Evolutionary conservation across 768 basidiomycete species (phyloP).

Genomic region (Panaeolus cyanescens): DNA sequence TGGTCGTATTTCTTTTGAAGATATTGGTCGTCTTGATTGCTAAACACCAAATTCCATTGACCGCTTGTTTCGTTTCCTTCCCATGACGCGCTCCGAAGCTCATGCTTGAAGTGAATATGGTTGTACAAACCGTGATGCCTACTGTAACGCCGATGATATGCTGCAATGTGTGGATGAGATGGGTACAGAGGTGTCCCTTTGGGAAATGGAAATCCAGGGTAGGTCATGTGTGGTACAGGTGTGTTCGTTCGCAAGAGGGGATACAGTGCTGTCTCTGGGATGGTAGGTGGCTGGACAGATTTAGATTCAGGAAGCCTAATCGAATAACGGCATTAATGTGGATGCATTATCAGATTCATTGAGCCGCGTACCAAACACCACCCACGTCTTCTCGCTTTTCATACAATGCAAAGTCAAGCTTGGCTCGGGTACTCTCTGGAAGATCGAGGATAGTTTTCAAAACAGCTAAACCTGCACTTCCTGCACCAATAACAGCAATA

Average conservation of each 20-base stretch:
- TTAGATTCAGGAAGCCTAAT: slow-evolving; percentile 34
- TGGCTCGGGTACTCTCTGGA: slow-evolving; percentile 33
- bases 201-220: slow-evolving; percentile 54
- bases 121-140: slow-evolving; percentile 36
- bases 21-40: slow-evolving; percentile 20
- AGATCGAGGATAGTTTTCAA: slow-evolving; percentile 53
- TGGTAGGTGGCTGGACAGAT: slow-evolving; percentile 36
- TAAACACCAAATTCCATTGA: slow-evolving; percentile 45
- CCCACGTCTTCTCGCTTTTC: slow-evolving; percentile 55
- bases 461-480: slow-evolving; percentile 56
- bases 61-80: slow-evolving; percentile 36
- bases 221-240: slow-evolving; percentile 59
- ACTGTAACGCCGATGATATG: slow-evolving; percentile 49
- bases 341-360: neutral
- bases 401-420: slow-evolving; percentile 52
- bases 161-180: slow-evolving; percentile 41
- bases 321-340: neutral
- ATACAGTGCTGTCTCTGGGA: slow-evolving; percentile 59
- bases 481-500: slow-evolving; percentile 60
- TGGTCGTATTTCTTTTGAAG: slow-evolving; percentile 45
- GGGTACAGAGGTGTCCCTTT: slow-evolving; percentile 54
- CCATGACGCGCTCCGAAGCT: slow-evolving; percentile 46
- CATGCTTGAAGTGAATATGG: slow-evolving; percentile 44
- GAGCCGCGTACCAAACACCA: slow-evolving; percentile 51
- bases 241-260: slow-evolving; percentile 56